phyloP scores from a whole-genome alignment of 176 grass and related monocot species.

The bread wheat (Triticum aestivum) region IWGSC_CS_RefSeq_v2.1 NC_057803.1:732791582-732792081 shows the following conservation, averaged over 20 bases:
- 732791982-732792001: neutral
- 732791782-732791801: neutral
- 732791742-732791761: neutral
- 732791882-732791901: neutral
- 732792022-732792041: constrained; percentile 58
- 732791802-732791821: neutral
- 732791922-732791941: neutral
- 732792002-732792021: neutral
- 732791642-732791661: neutral
- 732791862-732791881: neutral
- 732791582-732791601: neutral
- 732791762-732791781: neutral
- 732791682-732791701: neutral
- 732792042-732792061: constrained; percentile 81
- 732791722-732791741: neutral
- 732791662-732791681: neutral
- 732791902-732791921: neutral
- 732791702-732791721: neutral
- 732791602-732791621: neutral
- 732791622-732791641: neutral
- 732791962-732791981: neutral
- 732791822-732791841: neutral
- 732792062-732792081: constrained; percentile 84
- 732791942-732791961: neutral
- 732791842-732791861: neutral